These are phyloP conservation scores for Naganishia onofrii DNA, from an alignment of 768 basidiomycete species.

Conservation along the genomic window DNA sequence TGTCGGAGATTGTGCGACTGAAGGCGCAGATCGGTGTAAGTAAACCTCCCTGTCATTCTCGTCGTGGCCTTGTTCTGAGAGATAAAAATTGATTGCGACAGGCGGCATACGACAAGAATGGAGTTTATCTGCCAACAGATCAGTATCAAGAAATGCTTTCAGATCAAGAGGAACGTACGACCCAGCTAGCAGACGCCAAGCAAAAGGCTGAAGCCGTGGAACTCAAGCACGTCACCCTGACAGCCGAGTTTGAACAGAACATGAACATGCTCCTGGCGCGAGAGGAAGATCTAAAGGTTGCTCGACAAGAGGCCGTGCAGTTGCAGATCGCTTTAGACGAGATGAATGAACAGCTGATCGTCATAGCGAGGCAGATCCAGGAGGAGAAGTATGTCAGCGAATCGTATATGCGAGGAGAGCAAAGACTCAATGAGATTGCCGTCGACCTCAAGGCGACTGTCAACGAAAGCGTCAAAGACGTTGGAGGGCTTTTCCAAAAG, in stretches of 20 bases:
- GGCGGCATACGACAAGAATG: constrained; percentile 92
- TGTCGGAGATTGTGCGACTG: constrained; percentile 86
- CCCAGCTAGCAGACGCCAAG: constrained; percentile 76
- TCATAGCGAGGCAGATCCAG: constrained; percentile 62
- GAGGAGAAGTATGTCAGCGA: constrained; percentile 76
- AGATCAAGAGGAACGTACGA: constrained; percentile 73
- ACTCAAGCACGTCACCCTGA: constrained; percentile 68
- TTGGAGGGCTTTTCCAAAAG: constrained; percentile 72
- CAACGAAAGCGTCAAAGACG: constrained; percentile 67
- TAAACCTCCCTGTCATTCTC: too few species aligned
- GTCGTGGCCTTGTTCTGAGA: too few species aligned
- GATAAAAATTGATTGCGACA: constrained; percentile 22
- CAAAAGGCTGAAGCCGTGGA: constrained; percentile 80
- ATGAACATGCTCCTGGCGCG: constrained; percentile 70
- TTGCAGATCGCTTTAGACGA: constrained; percentile 56
- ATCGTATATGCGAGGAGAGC: constrained; percentile 74
- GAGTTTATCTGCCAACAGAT: constrained; percentile 88
- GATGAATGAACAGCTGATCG: constrained; percentile 56
- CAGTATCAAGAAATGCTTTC: constrained; percentile 77
- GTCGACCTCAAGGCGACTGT: constrained; percentile 64
- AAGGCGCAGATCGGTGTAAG: constrained; percentile 66
- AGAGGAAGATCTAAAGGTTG: constrained; percentile 69
- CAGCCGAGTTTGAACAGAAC: constrained; percentile 89
- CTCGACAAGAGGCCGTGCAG: constrained; percentile 52
- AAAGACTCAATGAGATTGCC: constrained; percentile 69